phyloP scores from a whole-genome alignment of 345 rosid genomes.

The Hibiscus mutabilis region DNA sequence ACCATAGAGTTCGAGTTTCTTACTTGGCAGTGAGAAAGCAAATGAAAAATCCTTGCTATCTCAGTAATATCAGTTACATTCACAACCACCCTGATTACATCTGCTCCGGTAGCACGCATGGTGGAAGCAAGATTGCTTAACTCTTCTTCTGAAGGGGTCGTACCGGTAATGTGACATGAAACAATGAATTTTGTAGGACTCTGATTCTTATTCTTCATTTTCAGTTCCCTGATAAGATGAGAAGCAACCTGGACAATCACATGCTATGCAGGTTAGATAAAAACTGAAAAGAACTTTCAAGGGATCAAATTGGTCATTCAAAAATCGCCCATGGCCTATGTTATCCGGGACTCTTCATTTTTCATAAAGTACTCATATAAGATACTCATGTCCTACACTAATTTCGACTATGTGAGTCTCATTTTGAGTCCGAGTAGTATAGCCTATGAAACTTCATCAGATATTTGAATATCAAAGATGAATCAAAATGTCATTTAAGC shows the following conservation, averaged over 20 bases:
- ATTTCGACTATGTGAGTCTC: not conserved
- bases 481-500: too few relatives aligned
- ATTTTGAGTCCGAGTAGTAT: not conserved
- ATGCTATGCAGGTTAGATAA: conserved; percentile 7
- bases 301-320: not conserved
- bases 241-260: conserved; percentile 39
- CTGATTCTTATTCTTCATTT: conserved; percentile 7
- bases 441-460: not conserved
- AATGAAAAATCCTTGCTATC: conserved; percentile 31
- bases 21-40: conserved; percentile 38
- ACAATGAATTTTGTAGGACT: conserved; percentile 36
- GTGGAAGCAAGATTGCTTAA: conserved; percentile 29
- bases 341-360: not conserved
- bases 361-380: not conserved
- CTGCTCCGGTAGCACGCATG: conserved; percentile 41
- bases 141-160: conserved; percentile 35
- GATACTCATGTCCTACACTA: not conserved
- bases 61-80: conserved; percentile 43
- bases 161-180: conserved; percentile 29
- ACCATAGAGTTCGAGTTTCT: not conserved
- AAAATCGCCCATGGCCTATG: not conserved
- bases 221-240: conserved; percentile 23
- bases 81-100: conserved; percentile 35
- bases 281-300: not conserved
- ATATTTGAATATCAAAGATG: not conserved